A percentile compares a stretch with the other conserved stretches of the same genome.
These are phyloP conservation scores for Isatis tinctoria DNA, from an alignment of 345 rosid species.

Conservation along the genomic window DNA sequence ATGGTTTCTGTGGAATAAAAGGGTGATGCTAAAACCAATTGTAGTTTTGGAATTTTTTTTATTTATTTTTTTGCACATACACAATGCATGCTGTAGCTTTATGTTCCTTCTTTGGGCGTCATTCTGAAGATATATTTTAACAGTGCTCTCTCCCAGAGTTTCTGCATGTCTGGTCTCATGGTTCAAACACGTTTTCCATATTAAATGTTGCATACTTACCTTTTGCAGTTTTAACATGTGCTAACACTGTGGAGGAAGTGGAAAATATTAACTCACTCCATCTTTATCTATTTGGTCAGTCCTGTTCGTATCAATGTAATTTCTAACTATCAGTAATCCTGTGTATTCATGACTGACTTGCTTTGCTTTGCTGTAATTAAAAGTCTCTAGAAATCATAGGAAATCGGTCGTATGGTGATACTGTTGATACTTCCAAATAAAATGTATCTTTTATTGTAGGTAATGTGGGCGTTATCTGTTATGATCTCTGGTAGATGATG, in stretches of 20 bases:
- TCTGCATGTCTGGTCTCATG: neutral
- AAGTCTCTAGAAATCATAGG: conserved; percentile 33
- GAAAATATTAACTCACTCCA: neutral
- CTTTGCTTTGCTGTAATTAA: conserved; percentile 2
- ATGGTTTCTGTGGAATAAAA: neutral
- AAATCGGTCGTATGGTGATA: conserved; percentile 50
- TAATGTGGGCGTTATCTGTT: conserved; percentile 93
- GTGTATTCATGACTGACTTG: neutral
- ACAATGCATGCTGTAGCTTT: neutral
- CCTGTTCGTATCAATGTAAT: neutral
- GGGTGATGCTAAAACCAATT: conserved; percentile 5
- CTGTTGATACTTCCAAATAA: conserved; percentile 75
- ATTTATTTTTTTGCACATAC: conserved; percentile 6
- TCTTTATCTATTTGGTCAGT: neutral
- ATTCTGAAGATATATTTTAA: neutral
- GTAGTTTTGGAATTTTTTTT: conserved; percentile 26
- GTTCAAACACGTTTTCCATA: neutral
- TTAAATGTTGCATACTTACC: neutral
- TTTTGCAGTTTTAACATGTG: conserved; percentile 14
- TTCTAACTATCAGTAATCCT: neutral
- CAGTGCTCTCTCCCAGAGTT: neutral
- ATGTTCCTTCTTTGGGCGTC: neutral
- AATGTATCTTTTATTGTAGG: conserved; percentile 98
- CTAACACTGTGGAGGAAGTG: conserved; percentile 6
- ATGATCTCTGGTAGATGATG: conserved; percentile 98